Evolutionary conservation across 306 rosid species (phyloP), one percentile per base, ranked within the genome.

Genomic region (Corylus americana): DNA sequence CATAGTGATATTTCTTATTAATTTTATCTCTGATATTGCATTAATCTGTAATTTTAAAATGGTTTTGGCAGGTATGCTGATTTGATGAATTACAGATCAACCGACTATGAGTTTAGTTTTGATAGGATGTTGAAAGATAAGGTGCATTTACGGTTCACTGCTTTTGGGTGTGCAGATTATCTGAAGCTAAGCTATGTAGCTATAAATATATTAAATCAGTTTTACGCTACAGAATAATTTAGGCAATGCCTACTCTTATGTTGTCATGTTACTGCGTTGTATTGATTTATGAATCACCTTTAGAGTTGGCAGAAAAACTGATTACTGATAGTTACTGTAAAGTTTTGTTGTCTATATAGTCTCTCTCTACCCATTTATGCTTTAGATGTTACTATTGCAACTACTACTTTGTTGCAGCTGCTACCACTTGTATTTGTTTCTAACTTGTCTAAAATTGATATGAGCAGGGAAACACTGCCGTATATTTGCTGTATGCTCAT

Each of bases 51-150:
- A 20, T 58, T 58, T 49, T 35, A 20, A 48, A 77, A 64, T 81
- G 73, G 78, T 82, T 77, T 86, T 83, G 77, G 80, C 92, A 93
- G 97, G 90, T 96, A 93, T 86, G 99, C 99, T 77, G 99, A 96
- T 79, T 81, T 96, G 84, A 96, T 90, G 90, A 96, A 87, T 83
- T 93, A 96, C 77, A 93, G 98, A 82, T 78, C 84, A 74, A 93
- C 97, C 69, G 89, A 91, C 87, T 96, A 96, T 86, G 91, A 92
- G 1, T 93, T 93, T 89, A 93, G 87, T 89, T 96, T 93, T 59
- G 92, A 93, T 85, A 98, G 90, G 83, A 96, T 96, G 98, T 93
- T 96, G 51, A 96, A 54, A 79, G 98, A 95, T 76, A 93, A 95
- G 98, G 98, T 95, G 72, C 70, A 14, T 71, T 86, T 49, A 68